These are phyloP conservation scores for Ceratocystis eucalypticola DNA, from an alignment of 2,329 filamentous ascomycete genomes.

Conservation along the genomic window DNA sequence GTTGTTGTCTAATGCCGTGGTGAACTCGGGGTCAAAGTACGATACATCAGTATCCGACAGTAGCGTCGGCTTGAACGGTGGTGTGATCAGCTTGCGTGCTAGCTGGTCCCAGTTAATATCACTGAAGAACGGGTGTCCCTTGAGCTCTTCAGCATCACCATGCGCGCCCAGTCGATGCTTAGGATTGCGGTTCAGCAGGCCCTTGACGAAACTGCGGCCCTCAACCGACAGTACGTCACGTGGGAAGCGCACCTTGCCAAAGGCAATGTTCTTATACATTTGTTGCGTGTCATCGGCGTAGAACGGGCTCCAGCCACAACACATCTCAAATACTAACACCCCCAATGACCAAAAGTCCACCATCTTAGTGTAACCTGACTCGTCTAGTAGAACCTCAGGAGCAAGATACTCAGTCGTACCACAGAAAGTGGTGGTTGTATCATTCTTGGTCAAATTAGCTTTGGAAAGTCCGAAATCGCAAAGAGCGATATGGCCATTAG, in stretches of 20 bases:
- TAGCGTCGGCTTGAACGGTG: constrained; percentile 94
- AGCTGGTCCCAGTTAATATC: constrained; percentile 89
- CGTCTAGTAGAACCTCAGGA: constrained; percentile 86
- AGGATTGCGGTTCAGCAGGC: constrained; percentile 88
- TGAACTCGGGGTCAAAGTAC: constrained; percentile 98
- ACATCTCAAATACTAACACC: constrained; percentile 98
- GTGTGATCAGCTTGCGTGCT: constrained; percentile 79
- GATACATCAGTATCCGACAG: constrained; percentile 93
- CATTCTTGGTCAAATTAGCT: constrained; percentile 90
- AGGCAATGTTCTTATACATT: constrained; percentile 99
- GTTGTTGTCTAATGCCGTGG: constrained; percentile 77
- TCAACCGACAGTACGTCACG: constrained; percentile 88
- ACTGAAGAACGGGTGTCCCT: constrained; percentile 83
- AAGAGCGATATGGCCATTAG: constrained; percentile 92
- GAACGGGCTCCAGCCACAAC: constrained; percentile 97
- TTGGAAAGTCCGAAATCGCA: constrained; percentile 98
- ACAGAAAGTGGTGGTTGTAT: constrained; percentile 97
- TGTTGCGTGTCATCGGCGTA: constrained; percentile 98
- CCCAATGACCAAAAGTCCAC: constrained; percentile 98
- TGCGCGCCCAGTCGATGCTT: constrained; percentile 87
- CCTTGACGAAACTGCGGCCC: constrained; percentile 95
- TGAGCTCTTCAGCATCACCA: constrained; percentile 84
- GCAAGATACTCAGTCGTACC: constrained; percentile 96
- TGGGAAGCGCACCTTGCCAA: constrained; percentile 94
- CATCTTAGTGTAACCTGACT: constrained; percentile 98